Evolutionary conservation across 2,329 filamentous ascomycete species (phyloP), one percentile per base, ranked within the genome.

Genomic region (Colletotrichum sp.): DNA sequence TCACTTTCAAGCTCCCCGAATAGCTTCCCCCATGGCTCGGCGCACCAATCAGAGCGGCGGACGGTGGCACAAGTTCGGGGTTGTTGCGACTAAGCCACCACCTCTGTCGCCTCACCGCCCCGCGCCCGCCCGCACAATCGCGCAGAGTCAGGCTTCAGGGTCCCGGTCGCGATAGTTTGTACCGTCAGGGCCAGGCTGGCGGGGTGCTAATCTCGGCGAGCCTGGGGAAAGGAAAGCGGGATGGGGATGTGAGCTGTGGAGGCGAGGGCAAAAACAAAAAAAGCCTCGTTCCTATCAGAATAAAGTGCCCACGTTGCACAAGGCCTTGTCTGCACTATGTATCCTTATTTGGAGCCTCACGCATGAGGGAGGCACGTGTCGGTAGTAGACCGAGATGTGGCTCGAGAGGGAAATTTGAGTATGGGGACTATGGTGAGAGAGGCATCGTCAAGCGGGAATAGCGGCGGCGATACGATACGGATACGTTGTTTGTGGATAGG

Each of bases 341-440:
- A 36, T 63, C 21, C 70, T 57, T 21, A 21, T 43, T 38, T 48
- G 32, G 61, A 43, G n/a, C 70, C 34, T 58, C 32, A 68, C 68
- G 30, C 24, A 52, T 64, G 43, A 73, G 43, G 57, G 43, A 73
- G 43, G 64, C 70, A 73, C 70, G 70, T 75, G 70, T 75, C 73
- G 73, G 73, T 71, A 75, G 64, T 68, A 68, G 70, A 36, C 73
- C 73, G 73, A 75, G 73, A 73, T 64, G 70, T 68, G 70, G 73
- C 66, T 57, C 70, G 64, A 57, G 48, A 28, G 32, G 70, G 58
- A 68, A 68, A 73, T 68, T 73, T 61, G 43, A 63, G 52, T 38
- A 43, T 60, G 63, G 69, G 69, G 38, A 55, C 26, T n/a, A 52
- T 12, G 21, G 48, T n/a, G 28, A 21, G 15, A 48, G 58, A 61